phyloP scores from a whole-genome alignment of 2,329 filamentous ascomycete species.

The Leptographium wingfieldii region DNA sequence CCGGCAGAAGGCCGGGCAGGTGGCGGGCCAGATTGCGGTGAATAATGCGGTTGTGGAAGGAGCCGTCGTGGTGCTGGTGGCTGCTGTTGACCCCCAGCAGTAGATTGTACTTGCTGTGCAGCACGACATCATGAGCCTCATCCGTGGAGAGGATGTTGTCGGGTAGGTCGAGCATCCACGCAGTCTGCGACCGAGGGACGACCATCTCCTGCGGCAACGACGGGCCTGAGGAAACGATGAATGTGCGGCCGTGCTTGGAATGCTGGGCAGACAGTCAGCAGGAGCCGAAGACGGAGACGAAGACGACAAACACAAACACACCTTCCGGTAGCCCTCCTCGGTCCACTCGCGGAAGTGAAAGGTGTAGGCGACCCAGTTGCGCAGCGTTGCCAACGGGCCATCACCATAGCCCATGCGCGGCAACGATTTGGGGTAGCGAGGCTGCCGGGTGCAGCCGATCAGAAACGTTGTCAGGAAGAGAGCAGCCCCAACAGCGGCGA shows the following conservation, averaged over 20 bases:
- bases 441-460: conserved; percentile 25
- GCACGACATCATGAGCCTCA: conserved; percentile 31
- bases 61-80: conserved; percentile 13
- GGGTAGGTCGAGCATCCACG: conserved; percentile 35
- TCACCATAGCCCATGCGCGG: conserved; percentile 27
- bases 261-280: conserved; percentile 18
- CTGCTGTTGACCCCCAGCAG: conserved; percentile 19
- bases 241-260: conserved; percentile 26
- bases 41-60: conserved; percentile 28
- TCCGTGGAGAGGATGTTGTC: conserved; percentile 28
- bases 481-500: neutral
- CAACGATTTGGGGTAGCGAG: conserved; percentile 26
- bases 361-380: conserved; percentile 27
- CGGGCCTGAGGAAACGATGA: conserved; percentile 28
- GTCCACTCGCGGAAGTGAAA: conserved; percentile 27
- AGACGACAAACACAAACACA: conserved; percentile 6
- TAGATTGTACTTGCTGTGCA: conserved; percentile 30
- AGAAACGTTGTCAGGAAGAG: conserved; percentile 26
- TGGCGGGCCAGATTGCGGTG: conserved; percentile 32
- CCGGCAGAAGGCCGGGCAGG: conserved; percentile 24
- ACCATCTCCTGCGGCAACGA: conserved; percentile 30
- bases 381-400: conserved; percentile 23
- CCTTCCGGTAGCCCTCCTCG: conserved; percentile 29
- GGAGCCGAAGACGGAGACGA: neutral
- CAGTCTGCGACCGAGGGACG: conserved; percentile 28